Base-by-base conservation (phyloP, 176 grass and related monocot genomes). In the Carex scoparia region DNA sequence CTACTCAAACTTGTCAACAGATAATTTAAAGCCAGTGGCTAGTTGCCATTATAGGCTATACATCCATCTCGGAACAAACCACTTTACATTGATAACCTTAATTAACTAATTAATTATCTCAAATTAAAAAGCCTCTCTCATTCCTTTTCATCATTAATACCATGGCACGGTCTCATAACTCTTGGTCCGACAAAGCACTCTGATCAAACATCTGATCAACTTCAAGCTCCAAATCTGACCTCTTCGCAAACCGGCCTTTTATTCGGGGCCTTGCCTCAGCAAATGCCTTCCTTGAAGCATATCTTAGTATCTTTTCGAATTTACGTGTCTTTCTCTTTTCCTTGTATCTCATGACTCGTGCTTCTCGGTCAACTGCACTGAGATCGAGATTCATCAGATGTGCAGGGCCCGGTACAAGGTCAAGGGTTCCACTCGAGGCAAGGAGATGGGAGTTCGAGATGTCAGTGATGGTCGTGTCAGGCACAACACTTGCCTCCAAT, bases 321-420 rank as follows among this genome's bases (percentile, higher is more conserved):
- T 85, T 94, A 40, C 95, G 88, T 1, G 55, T 85, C 89, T 90
- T 98, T 88, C 90, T 91, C 82, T 94, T 98, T 88, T 92, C 93
- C 83, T 66, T 90, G 86, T 98, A 94, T 70, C 91, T 89, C 19
- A 90, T 93, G 30, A 98, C 89, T 37, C 89, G 88, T 28, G 91
- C 89, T 69, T 94, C 91, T 62, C 93, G 89, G 27, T 95, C 89
- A 84, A 90, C 86, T 77, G 90, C 38, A 84, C 31, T 71, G 61
- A 92, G 83, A 55, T 89, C 85, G 0, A 70, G 57, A 46, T 81
- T 79, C 40, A 89, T 82, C 63, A 86, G 89, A 60, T 89, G 87
- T 48, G 88, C 80, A 37, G 84, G 63, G 49, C 67, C 73, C 4
- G 86, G 64, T 75, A 92, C 79, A 59, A 81, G 85, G 56, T 54